These are phyloP conservation scores for Naematelia encephala DNA, from an alignment of 768 basidiomycete species.

Conservation along the genomic window DNA sequence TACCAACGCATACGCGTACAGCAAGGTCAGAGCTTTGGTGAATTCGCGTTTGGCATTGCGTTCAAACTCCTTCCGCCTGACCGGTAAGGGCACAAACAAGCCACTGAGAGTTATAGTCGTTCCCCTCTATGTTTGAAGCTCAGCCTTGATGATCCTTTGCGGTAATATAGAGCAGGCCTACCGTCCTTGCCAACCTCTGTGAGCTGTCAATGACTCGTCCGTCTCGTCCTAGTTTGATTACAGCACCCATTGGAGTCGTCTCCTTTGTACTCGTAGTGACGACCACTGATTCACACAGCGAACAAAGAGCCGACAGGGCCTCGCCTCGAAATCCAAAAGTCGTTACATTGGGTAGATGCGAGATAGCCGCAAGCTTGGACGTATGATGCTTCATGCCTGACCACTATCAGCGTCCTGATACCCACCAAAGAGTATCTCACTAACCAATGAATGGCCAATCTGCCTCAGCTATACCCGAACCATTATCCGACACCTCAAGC, in stretches of 20 bases:
- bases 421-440: constrained; percentile 32
- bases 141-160: neutral
- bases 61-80: constrained; percentile 86
- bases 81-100: constrained; percentile 78
- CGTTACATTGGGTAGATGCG: constrained; percentile 66
- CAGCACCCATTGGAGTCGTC: constrained; percentile 73
- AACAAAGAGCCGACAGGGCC: constrained; percentile 89
- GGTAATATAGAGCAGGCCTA: constrained; percentile 44
- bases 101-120: constrained; percentile 72
- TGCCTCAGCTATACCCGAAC: constrained; percentile 71
- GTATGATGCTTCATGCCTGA: constrained; percentile 90
- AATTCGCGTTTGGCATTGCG: constrained; percentile 86
- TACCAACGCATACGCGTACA: constrained; percentile 85
- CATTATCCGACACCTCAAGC: constrained; percentile 90
- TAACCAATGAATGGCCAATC: constrained; percentile 77
- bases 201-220: constrained; percentile 60
- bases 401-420: neutral
- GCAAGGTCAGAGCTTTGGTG: constrained; percentile 71
- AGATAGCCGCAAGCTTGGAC: constrained; percentile 76
- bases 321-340: constrained; percentile 97
- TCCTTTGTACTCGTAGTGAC: constrained; percentile 70
- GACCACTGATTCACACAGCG: constrained; percentile 65
- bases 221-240: constrained; percentile 66
- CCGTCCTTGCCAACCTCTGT: constrained; percentile 73
- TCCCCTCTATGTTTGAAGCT: constrained; percentile 61